Percentiles rank a stretch among this genome's conserved stretches.
Evolutionary conservation across 108 stramenopile genomes (phyloP).

Genomic region (Epipyxis sp.): DNA sequence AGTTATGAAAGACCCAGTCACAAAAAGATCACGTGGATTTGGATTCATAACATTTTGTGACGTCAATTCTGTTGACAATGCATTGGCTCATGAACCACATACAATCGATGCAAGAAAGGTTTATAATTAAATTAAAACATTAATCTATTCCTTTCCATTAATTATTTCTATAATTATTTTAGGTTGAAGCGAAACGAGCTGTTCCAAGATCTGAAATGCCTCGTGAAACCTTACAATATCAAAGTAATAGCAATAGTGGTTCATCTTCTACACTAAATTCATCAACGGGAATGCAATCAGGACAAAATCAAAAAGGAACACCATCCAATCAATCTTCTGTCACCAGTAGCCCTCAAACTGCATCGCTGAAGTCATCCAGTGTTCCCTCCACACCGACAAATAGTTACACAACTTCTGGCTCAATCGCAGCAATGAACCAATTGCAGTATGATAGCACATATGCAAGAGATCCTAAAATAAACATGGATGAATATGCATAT

Average conservation of each 20-base stretch:
- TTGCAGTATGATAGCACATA: too few relatives aligned
- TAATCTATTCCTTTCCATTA: background rate
- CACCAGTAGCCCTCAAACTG: too few relatives aligned
- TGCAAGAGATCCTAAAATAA: slow-evolving; percentile 2
- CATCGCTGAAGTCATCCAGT: background rate
- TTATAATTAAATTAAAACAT: background rate
- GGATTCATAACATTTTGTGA: slow-evolving; percentile 57
- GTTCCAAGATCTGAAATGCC: slow-evolving; percentile 50
- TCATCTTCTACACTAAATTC: too few relatives aligned
- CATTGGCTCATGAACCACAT: slow-evolving; percentile 49
- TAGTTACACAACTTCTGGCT: background rate
- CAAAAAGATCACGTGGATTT: slow-evolving; percentile 50
- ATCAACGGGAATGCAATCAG: too few relatives aligned
- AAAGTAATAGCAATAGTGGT: too few relatives aligned
- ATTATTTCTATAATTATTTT: background rate
- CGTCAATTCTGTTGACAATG: slow-evolving; percentile 41
- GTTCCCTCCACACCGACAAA: slow-evolving; percentile 9
- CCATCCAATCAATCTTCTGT: too few relatives aligned
- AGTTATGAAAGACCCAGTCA: slow-evolving; percentile 40
- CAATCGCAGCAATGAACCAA: too few relatives aligned
- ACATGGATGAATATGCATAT: slow-evolving; percentile 29
- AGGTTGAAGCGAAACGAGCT: slow-evolving; percentile 58
- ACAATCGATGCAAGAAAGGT: slow-evolving; percentile 49
- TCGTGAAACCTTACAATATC: too few relatives aligned
- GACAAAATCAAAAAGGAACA: too few relatives aligned